Conservation (phyloP, 2,329 filamentous ascomycete species). For the Alternaria ventricosa region DNA sequence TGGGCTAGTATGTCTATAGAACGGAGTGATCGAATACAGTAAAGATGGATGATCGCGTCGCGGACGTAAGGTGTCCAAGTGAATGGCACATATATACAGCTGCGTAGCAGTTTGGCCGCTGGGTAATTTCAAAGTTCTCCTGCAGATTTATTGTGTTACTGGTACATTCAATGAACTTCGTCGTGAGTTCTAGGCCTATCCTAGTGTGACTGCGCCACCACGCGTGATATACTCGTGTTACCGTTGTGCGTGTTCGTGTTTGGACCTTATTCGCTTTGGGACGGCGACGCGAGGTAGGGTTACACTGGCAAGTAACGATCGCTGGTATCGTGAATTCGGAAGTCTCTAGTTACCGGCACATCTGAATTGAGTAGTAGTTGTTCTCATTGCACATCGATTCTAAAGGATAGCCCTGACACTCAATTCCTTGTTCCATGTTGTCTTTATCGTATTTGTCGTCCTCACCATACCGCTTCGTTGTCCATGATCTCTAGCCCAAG, state of each 20-base stretch:
- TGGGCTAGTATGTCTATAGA: too few species aligned
- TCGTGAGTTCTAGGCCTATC: background rate
- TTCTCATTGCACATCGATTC: background rate
- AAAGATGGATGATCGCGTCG: background rate
- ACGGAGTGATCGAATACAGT: background rate
- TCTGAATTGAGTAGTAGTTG: background rate
- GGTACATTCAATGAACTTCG: background rate
- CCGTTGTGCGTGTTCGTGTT: background rate
- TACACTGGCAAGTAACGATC: background rate
- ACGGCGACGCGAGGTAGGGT: background rate
- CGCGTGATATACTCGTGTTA: background rate
- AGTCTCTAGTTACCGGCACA: background rate
- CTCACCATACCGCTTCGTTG: background rate
- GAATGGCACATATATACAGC: background rate
- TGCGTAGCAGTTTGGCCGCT: background rate
- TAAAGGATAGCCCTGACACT: background rate
- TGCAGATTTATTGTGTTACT: background rate
- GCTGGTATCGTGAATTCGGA: background rate
- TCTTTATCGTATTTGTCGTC: background rate
- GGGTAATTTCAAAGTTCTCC: background rate
- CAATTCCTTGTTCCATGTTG: background rate
- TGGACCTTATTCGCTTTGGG: background rate
- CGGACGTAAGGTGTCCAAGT: background rate
- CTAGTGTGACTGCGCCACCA: background rate
- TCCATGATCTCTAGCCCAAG: constrained; percentile 14